phyloP scores from a whole-genome alignment of 148 eudicot genomes.

The Rhododendron ferrugineum region DNA sequence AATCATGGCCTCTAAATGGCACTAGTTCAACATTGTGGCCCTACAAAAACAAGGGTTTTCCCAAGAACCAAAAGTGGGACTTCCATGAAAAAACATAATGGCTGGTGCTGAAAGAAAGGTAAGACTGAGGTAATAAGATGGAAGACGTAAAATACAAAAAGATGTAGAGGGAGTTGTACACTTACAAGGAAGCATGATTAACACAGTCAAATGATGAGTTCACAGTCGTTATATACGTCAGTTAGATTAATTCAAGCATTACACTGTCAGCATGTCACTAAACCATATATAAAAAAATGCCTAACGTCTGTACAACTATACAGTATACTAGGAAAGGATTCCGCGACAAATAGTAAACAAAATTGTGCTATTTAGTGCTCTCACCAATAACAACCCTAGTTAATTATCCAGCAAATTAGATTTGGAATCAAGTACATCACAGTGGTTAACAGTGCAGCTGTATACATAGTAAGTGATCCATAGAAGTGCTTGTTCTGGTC shows the following conservation, averaged over 20 bases:
- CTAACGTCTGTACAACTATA: neutral
- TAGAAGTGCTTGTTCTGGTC: neutral
- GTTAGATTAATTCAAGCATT: neutral
- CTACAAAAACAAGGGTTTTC: neutral
- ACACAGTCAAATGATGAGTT: neutral
- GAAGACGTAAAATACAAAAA: neutral
- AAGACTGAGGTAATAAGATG: neutral
- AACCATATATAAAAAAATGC: neutral
- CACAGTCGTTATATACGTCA: neutral
- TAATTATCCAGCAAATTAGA: constrained; percentile 5
- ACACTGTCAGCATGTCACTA: neutral
- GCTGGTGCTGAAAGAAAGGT: neutral
- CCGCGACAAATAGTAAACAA: neutral
- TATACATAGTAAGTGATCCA: neutral
- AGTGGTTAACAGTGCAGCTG: neutral
- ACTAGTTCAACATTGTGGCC: neutral
- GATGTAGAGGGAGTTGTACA: neutral
- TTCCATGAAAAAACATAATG: neutral
- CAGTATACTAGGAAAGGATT: constrained; percentile 3
- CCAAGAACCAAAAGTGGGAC: neutral
- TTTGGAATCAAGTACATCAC: neutral
- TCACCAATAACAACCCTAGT: neutral
- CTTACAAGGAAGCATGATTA: neutral
- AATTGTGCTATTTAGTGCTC: neutral
- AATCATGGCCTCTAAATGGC: neutral